Evolutionary conservation across 352 stramenopile genomes (phyloP).

Genomic region (Pythium sukuiense): DNA sequence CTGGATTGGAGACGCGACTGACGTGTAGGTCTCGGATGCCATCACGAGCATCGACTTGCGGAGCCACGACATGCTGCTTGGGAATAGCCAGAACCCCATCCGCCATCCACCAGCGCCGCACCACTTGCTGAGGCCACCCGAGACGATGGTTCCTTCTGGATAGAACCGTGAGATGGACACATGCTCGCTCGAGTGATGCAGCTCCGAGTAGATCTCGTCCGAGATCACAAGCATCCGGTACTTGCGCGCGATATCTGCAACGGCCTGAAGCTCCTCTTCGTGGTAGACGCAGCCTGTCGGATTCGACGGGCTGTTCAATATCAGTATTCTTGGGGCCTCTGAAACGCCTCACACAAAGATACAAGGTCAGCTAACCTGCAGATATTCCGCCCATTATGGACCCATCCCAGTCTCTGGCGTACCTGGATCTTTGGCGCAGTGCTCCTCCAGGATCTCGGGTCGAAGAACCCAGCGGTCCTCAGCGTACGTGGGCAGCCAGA

Average conservation of each 20-base stretch:
- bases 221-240: conserved; percentile 89
- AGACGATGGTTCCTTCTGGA: conserved; percentile 87
- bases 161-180: conserved; percentile 86
- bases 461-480: conserved; percentile 81
- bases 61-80: conserved; percentile 72
- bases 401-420: neutral
- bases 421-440: conserved; percentile 81
- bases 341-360: neutral
- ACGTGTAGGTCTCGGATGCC: conserved; percentile 89
- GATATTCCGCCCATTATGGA: too few relatives aligned
- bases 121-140: conserved; percentile 86
- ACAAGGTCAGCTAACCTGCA: neutral
- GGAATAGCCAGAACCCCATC: conserved; percentile 89
- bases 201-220: conserved; percentile 88
- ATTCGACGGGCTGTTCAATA: conserved; percentile 87
- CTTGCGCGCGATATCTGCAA: conserved; percentile 76
- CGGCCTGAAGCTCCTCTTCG: conserved; percentile 65
- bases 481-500: conserved; percentile 80
- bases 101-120: conserved; percentile 86
- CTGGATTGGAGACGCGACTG: conserved; percentile 83
- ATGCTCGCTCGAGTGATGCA: conserved; percentile 73
- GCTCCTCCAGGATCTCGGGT: conserved; percentile 76
- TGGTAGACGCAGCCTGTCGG: conserved; percentile 83
- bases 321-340: conserved; percentile 84
- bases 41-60: conserved; percentile 88